Conservation (phyloP, 2,329 filamentous ascomycete species). For the Pseudogymnoascus sp. region DNA sequence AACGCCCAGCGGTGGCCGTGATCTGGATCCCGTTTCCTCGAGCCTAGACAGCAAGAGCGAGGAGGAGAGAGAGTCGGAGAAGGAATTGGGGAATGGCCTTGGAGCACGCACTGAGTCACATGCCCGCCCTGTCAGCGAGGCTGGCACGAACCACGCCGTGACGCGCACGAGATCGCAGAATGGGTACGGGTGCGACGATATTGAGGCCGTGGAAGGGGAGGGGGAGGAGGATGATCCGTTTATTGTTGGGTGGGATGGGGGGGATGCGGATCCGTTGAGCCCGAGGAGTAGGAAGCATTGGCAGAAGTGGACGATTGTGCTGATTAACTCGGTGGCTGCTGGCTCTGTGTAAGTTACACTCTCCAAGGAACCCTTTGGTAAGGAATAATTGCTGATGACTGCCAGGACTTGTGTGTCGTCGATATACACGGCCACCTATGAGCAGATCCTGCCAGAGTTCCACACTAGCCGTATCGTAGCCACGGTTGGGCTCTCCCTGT, state of each 20-base stretch:
- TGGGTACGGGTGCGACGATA: slow-evolving; percentile 25
- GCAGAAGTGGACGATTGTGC: slow-evolving; percentile 73
- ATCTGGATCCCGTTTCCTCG: background rate
- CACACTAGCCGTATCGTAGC: slow-evolving; percentile 61
- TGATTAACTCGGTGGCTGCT: slow-evolving; percentile 61
- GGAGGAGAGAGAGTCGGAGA: background rate
- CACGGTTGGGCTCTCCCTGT: slow-evolving; percentile 72
- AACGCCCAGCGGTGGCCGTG: background rate
- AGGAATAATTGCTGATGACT: background rate
- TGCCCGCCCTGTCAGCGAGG: background rate
- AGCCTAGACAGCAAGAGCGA: background rate
- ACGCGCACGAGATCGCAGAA: slow-evolving; percentile 22
- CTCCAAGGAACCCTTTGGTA: background rate
- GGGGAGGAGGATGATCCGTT: slow-evolving; percentile 39
- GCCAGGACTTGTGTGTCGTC: slow-evolving; percentile 74
- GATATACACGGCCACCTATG: slow-evolving; percentile 81
- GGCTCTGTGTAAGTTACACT: slow-evolving; percentile 65
- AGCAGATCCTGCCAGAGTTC: slow-evolving; percentile 68
- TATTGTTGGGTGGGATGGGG: slow-evolving; percentile 67
- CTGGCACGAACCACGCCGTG: background rate
- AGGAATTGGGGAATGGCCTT: background rate
- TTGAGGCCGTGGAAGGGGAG: slow-evolving; percentile 20
- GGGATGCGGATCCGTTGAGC: slow-evolving; percentile 62
- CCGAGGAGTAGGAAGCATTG: slow-evolving; percentile 58
- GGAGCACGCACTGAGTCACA: background rate